Evolutionary conservation across 2,329 filamentous ascomycete genomes (phyloP).

Genomic region (Aspergillus tanneri): DNA sequence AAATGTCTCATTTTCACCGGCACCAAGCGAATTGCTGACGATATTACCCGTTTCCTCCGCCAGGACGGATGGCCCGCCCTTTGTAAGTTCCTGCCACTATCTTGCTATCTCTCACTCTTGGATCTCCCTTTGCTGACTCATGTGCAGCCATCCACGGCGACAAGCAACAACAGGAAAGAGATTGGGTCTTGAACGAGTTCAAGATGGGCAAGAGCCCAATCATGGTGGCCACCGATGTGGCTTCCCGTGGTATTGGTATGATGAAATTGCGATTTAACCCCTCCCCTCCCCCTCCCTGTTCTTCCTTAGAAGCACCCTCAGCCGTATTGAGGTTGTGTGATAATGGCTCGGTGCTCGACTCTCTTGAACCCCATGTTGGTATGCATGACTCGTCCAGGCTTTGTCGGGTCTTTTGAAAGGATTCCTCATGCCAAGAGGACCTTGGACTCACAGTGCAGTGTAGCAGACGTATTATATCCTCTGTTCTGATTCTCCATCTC

Average conservation of each 20-base stretch:
- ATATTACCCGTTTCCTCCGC: conserved; percentile 94
- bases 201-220: conserved; percentile 99
- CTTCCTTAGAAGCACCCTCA: conserved; percentile 40
- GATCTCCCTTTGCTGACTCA: conserved; percentile 37
- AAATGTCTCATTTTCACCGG: conserved; percentile 92
- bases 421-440: conserved; percentile 76
- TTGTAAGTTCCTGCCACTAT: conserved; percentile 61
- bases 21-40: conserved; percentile 88
- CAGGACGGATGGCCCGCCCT: conserved; percentile 97
- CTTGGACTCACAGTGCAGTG: conserved; percentile 80
- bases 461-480: conserved; percentile 61
- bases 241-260: conserved; percentile 99
- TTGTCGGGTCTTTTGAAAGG: conserved; percentile 68
- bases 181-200: conserved; percentile 99
- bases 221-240: conserved; percentile 99
- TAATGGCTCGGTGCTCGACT: conserved; percentile 77
- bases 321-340: conserved; percentile 58
- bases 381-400: conserved; percentile 89
- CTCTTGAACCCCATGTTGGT: conserved; percentile 79
- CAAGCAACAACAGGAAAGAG: conserved; percentile 99
- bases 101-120: conserved; percentile 21
- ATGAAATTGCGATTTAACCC: conserved; percentile 61
- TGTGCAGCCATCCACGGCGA: conserved; percentile 88
- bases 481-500: conserved; percentile 68
- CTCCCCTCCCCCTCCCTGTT: conserved; percentile 28